Evolutionary conservation across 805 yeast species (phyloP), one percentile per base, ranked within the genome.

Genomic region (Saturnispora serradocipensis): DNA sequence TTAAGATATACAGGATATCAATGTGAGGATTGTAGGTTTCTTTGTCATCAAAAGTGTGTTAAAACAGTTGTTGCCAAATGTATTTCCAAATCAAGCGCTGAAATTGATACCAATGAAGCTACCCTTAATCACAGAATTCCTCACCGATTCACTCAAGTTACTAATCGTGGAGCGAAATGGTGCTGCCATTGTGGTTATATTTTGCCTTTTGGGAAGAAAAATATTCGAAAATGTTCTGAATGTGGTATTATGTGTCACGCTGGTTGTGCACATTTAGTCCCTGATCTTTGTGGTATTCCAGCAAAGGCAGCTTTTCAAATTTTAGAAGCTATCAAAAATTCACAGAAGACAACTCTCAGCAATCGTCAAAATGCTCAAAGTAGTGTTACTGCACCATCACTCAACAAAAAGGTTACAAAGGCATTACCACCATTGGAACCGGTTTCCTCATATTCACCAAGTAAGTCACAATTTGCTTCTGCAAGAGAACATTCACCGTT

Each of bases 171-270:
- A 61, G 95, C 99, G 2, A 90, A 91, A 64, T 93, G 99, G 99
- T 93, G 99, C 71, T 93, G 98, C 61, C 99, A 93, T 66, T 93
- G 99, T 76, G 99, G 99, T 55, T 88, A 88, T 64, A 82, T 93
- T 49, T 74, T 93, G 56, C 98, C 99, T 16, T 84, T 97, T 85
- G 96, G 98, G 49, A 81, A 84, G 62, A 89, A 88, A 67, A 89
- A 87, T 60, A 95, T 90, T 10, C 77, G 97, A 48, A 93, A 88
- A 66, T 91, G 99, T 75, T 72, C 85, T 4, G 93, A 86, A 58
- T 93, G 99, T 80, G 95, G 95, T 30, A 81, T 89, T 20, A 88
- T 91, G 84, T 91, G 96, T 61, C 99, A 93, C 64, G 78, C 93
- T 3, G 81, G 82, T 44, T 93, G 99, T 72, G 84, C 91, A 11